Conservation (phyloP, 2,329 filamentous ascomycete genomes). For the Diplodia intermedia region DNA sequence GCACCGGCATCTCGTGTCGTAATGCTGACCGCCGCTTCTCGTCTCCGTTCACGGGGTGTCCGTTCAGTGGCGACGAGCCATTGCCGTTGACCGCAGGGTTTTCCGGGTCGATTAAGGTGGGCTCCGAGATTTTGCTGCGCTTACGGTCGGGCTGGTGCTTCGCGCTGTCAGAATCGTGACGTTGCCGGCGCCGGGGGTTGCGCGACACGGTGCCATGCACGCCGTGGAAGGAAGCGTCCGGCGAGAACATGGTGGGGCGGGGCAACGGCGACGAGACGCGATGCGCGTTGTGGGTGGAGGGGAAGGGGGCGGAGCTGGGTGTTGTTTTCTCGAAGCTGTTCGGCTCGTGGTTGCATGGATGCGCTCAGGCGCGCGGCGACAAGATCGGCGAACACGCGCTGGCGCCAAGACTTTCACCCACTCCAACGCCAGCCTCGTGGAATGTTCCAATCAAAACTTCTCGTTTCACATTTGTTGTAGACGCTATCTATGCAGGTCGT, state of each 20-base stretch:
- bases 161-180: slow-evolving; percentile 53
- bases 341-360: slow-evolving; percentile 31
- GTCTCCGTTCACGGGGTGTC: slow-evolving; percentile 41
- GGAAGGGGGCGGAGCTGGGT: slow-evolving; percentile 17
- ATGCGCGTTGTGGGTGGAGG: slow-evolving; percentile 32
- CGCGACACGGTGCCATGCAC: slow-evolving; percentile 49
- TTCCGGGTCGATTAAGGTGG: slow-evolving; percentile 45
- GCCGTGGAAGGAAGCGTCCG: slow-evolving; percentile 46
- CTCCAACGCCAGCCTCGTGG: not conserved
- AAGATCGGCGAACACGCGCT: slow-evolving; percentile 27
- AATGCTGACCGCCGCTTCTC: slow-evolving; percentile 40
- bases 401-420: slow-evolving; percentile 23
- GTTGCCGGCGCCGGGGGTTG: slow-evolving; percentile 55
- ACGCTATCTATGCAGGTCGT: slow-evolving; percentile 12
- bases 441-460: slow-evolving; percentile 2
- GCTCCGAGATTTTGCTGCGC: slow-evolving; percentile 55
- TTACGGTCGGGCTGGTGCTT: slow-evolving; percentile 53
- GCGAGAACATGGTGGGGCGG: slow-evolving; percentile 48
- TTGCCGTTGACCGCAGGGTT: slow-evolving; percentile 45
- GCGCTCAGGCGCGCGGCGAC: slow-evolving; percentile 23
- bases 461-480: not conserved
- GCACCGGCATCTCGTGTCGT: slow-evolving; percentile 49
- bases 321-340: slow-evolving; percentile 33
- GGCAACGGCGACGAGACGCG: slow-evolving; percentile 36
- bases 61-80: slow-evolving; percentile 41